phyloP scores from a whole-genome alignment of 768 basidiomycete genomes.

The Macrocybe gigantea region DNA sequence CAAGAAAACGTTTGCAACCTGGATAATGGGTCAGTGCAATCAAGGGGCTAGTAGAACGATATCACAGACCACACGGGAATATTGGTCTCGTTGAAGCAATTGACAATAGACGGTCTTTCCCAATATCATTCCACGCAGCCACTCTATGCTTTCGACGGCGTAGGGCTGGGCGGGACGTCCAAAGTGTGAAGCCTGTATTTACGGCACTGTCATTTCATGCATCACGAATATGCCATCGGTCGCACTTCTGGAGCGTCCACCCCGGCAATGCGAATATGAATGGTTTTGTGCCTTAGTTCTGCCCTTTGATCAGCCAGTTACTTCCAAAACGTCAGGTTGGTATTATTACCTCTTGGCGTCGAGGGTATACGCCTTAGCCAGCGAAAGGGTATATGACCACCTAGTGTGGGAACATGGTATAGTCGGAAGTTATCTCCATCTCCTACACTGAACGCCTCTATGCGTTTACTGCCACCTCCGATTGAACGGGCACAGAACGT shows the following conservation, averaged over 20 bases:
- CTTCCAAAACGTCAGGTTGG: background rate
- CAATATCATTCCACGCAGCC: conserved; percentile 54
- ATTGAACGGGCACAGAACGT: background rate
- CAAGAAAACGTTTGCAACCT: conserved; percentile 67
- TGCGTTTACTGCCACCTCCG: background rate
- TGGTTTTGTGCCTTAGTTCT: conserved; percentile 77
- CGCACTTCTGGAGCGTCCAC: conserved; percentile 89
- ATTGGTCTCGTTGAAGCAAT: conserved; percentile 74
- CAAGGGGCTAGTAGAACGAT: background rate
- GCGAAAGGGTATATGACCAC: conserved; percentile 63
- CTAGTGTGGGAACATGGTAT: conserved; percentile 78
- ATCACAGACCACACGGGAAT: conserved; percentile 65
- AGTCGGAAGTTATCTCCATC: conserved; percentile 87
- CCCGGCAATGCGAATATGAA: conserved; percentile 85
- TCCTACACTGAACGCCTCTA: conserved; percentile 50
- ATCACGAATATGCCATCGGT: background rate
- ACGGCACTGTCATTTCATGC: background rate
- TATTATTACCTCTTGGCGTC: conserved; percentile 43
- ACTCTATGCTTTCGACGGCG: conserved; percentile 65
- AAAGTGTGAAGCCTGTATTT: conserved; percentile 67
- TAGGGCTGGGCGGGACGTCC: conserved; percentile 77
- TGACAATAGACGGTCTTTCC: conserved; percentile 67
- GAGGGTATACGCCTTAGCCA: conserved; percentile 59
- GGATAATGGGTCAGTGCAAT: background rate
- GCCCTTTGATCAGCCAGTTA: background rate